Conservation (phyloP, 495 filamentous ascomycete species). For the Tirmania nivea region DNA sequence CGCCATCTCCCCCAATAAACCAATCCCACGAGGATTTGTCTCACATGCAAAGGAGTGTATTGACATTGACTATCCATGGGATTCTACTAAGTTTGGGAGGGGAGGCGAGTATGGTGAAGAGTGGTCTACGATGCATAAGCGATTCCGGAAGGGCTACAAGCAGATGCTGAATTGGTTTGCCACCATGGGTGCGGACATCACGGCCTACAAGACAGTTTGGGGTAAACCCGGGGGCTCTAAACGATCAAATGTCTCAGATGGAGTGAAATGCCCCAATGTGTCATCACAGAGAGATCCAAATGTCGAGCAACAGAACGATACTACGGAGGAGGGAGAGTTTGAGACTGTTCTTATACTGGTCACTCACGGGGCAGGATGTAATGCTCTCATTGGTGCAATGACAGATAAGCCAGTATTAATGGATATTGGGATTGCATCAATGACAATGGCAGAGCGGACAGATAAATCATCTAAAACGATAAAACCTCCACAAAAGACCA, state of each 20-base stretch:
- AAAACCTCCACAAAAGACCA: constrained; percentile 10
- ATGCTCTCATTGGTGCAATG: constrained; percentile 78
- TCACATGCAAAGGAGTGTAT: constrained; percentile 76
- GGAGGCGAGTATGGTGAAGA: constrained; percentile 82
- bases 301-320: constrained; percentile 8
- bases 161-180: constrained; percentile 66
- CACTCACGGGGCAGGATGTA: constrained; percentile 94
- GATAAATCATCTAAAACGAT: constrained; percentile 16
- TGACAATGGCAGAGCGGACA: constrained; percentile 71
- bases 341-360: constrained; percentile 78
- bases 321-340: constrained; percentile 32
- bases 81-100: constrained; percentile 78
- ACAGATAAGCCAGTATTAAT: constrained; percentile 73
- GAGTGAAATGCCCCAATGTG: neutral
- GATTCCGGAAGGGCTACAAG: constrained; percentile 57
- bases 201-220: constrained; percentile 17
- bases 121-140: constrained; percentile 82
- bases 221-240: neutral
- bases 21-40: constrained; percentile 73
- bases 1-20: constrained; percentile 54
- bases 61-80: constrained; percentile 80
- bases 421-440: constrained; percentile 70
- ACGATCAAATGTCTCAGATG: neutral
- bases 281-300: constrained; percentile 7
- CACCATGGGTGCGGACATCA: constrained; percentile 25